A percentile compares a stretch with the other conserved stretches of the same genome.
These are phyloP conservation scores for Comarum palustre DNA, from an alignment of 306 rosid genomes.

Conservation along the genomic window DNA sequence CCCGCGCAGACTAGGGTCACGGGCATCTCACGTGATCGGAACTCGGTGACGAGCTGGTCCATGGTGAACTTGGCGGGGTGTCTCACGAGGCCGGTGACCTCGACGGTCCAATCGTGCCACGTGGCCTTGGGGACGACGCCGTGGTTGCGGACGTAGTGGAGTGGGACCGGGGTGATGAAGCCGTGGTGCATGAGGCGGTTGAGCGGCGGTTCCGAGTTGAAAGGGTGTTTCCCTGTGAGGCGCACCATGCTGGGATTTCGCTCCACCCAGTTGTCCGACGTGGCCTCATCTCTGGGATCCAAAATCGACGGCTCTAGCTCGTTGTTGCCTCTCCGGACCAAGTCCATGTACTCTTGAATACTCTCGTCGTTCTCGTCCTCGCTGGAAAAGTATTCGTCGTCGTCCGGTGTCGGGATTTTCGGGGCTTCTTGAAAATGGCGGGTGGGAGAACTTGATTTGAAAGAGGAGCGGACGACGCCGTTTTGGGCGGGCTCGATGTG, in stretches of 20 bases:
- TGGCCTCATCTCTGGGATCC: constrained; percentile 61
- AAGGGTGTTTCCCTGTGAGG: constrained; percentile 80
- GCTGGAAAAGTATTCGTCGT: constrained; percentile 27
- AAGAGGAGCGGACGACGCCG: constrained; percentile 39
- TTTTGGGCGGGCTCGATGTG: constrained; percentile 31
- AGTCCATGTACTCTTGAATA: constrained; percentile 1
- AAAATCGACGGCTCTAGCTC: constrained; percentile 54
- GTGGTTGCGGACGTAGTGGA: constrained; percentile 84
- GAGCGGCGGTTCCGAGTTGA: constrained; percentile 68
- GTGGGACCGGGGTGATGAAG: constrained; percentile 74
- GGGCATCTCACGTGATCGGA: constrained; percentile 45
- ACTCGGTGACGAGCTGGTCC: constrained; percentile 57
- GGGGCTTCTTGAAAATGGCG: constrained; percentile 19
- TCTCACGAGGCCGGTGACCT: constrained; percentile 62
- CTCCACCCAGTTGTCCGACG: constrained; percentile 63
- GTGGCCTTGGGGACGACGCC: constrained; percentile 51
- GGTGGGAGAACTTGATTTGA: constrained; percentile 28
- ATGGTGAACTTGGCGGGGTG: constrained; percentile 50
- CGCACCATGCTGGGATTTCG: constrained; percentile 65
- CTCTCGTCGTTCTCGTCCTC: constrained; percentile 36
- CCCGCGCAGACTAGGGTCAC: constrained; percentile 72
- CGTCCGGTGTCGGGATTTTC: neutral
- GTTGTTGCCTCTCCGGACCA: constrained; percentile 32
- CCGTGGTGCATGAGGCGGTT: constrained; percentile 68
- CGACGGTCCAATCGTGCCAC: constrained; percentile 70